Conservation (phyloP, 2,329 filamentous ascomycete genomes). For the Aspergillus pseudoglaucus region DNA sequence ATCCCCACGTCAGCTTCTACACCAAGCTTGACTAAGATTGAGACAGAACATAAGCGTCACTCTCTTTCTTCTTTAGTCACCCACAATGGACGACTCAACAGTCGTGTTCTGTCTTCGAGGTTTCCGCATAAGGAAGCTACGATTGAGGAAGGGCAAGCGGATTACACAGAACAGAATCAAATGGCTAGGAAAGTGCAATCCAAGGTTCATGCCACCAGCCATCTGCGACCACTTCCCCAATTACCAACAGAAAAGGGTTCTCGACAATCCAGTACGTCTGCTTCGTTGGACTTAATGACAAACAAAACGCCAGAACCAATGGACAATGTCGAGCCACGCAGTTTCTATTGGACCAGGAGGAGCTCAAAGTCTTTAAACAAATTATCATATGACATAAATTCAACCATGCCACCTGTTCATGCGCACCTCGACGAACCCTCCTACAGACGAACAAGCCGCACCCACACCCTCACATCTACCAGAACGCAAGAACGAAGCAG, state of each 20-base stretch:
- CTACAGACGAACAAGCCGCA: background rate
- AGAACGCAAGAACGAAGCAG: constrained; percentile 2
- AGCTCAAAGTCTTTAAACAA: too few species aligned
- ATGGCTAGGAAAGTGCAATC: background rate
- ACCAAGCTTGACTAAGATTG: background rate
- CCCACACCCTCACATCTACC: background rate
- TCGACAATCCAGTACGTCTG: too few species aligned
- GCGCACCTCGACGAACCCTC: too few species aligned
- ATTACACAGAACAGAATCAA: background rate
- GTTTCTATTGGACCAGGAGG: too few species aligned
- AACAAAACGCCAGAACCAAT: too few species aligned
- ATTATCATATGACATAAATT: too few species aligned
- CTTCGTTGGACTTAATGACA: too few species aligned
- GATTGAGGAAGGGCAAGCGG: background rate
- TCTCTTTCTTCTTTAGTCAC: background rate
- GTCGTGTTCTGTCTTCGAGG: background rate
- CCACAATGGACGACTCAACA: background rate
- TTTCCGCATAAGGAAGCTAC: background rate
- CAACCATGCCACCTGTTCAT: too few species aligned
- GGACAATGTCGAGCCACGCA: too few species aligned
- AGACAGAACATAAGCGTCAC: constrained; percentile 2
- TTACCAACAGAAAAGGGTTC: too few species aligned
- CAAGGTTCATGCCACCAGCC: background rate
- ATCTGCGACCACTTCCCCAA: too few species aligned
- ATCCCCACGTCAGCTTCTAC: background rate